Percentiles rank a stretch among this genome's conserved stretches.
Evolutionary conservation across 305 asterid species (phyloP).

Genomic region (Salvia sclarea): DNA sequence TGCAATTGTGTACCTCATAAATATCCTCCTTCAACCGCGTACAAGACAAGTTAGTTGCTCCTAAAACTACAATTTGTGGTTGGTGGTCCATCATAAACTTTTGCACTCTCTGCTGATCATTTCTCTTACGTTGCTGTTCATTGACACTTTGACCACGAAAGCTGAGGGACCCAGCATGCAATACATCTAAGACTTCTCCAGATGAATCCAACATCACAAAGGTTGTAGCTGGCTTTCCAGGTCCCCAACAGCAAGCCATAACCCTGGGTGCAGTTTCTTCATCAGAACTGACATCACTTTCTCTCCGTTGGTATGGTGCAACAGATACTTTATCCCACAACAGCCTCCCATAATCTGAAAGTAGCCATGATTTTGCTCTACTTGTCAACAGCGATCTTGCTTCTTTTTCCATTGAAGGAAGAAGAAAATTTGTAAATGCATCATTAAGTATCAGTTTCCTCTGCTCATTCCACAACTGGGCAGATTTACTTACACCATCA

Average conservation of each 20-base stretch:
- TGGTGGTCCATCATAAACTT: constrained; percentile 99
- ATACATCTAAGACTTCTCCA: constrained; percentile 89
- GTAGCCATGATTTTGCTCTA: constrained; percentile 82
- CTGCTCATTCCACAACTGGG: constrained; percentile 97
- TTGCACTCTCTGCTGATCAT: constrained; percentile 93
- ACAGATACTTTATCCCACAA: constrained; percentile 92
- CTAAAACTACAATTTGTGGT: constrained; percentile 88
- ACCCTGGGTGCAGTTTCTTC: constrained; percentile 94
- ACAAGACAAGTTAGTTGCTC: constrained; percentile 94
- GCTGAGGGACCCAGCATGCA: constrained; percentile 80
- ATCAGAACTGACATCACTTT: constrained; percentile 69
- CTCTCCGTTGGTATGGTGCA: constrained; percentile 84
- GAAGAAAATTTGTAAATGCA: constrained; percentile 71
- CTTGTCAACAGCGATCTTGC: constrained; percentile 72
- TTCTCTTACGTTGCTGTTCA: constrained; percentile 89
- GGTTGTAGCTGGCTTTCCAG: constrained; percentile 95
- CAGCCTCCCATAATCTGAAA: constrained; percentile 72
- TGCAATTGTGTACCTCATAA: constrained; percentile 64
- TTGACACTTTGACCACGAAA: constrained; percentile 86
- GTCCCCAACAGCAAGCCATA: constrained; percentile 99
- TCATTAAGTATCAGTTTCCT: constrained; percentile 83
- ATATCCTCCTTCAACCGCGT: constrained; percentile 90
- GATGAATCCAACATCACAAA: constrained; percentile 97
- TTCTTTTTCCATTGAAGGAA: constrained; percentile 95
- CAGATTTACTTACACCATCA: constrained; percentile 96